Evolutionary conservation across 257 asterid species (phyloP), one percentile per base, ranked within the genome.

Genomic region (Penstemon eatonii): DNA sequence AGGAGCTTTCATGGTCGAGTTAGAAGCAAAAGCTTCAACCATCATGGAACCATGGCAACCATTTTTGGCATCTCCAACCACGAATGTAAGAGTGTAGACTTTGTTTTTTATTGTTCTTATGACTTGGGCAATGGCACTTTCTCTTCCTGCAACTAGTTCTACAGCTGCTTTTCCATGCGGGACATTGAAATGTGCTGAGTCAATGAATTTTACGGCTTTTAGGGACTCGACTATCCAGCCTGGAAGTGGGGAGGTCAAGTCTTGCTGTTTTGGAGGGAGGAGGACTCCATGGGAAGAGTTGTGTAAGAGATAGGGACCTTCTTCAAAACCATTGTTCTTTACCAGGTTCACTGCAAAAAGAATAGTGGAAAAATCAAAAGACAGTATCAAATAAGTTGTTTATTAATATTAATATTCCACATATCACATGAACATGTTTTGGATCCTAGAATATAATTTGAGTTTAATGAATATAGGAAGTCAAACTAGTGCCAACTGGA

Each of bases 221-320:
- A 77, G 79, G 2, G 96, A 89, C 56, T 87, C 98, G 43, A 91
- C 83, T 47, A 89, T 86, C 98, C 98, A 91, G 33, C 90, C 98
- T 0, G 98, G 98, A 19, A 91, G 90, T 0, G 98, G 96, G 57
- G 96, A 89, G 69, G 85, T 81, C 7, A 7, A n/a, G 74, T 91
- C 98, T 56, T 83, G 64, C 54, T 80, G 91, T 67, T 78, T 89
- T 1, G 98, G 96, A 40, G 96, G 94, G 45, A 89, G 89, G 56
- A 91, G 94, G 56, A 89, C 87, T 7, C 98, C 98, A 5, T 87
- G 81, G 6, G 96, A 82, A 0, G 95, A 79, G 82, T 87, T 87
- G 63, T 67, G 12, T 58, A 89, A 63, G 55, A 82, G 78, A 63
- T 89, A 87, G 37, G 97, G 96, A 46, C 97, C 97, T 68, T 84